A percentile compares a stretch with the other conserved stretches of the same genome.
Conservation (phyloP, 108 stramenopile genomes). For the Skeletonema grethae region DNA sequence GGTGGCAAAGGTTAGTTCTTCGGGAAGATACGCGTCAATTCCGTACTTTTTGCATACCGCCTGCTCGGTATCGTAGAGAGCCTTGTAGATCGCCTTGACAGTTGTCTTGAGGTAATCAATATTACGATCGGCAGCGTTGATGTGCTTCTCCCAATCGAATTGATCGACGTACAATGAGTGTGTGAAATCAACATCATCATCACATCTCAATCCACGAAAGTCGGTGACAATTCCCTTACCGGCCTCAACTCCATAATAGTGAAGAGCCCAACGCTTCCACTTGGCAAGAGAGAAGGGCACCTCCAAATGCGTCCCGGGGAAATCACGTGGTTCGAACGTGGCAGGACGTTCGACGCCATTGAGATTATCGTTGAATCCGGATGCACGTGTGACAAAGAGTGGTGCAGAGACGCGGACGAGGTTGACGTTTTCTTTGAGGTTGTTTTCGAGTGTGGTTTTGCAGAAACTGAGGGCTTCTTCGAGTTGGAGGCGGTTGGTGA, state of each 20-base stretch:
- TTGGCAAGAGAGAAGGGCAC: constrained; percentile 53
- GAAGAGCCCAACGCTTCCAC: constrained; percentile 56
- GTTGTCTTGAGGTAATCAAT: constrained; percentile 42
- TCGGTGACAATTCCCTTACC: constrained; percentile 47
- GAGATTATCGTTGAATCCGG: constrained; percentile 55
- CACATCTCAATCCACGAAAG: constrained; percentile 43
- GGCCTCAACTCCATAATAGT: constrained; percentile 32
- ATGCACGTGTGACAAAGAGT: constrained; percentile 40
- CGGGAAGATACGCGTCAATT: constrained; percentile 23
- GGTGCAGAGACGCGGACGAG: constrained; percentile 48
- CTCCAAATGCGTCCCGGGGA: constrained; percentile 37
- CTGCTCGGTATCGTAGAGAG: constrained; percentile 42
- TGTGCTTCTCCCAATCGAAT: constrained; percentile 48
- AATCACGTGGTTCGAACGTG: constrained; percentile 49
- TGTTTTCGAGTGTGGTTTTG: constrained; percentile 46
- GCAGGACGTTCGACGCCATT: constrained; percentile 46
- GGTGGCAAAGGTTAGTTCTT: constrained; percentile 23
- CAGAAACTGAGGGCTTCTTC: constrained; percentile 37
- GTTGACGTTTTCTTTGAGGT: constrained; percentile 56
- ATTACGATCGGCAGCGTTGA: constrained; percentile 22
- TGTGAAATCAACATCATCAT: constrained; percentile 48
- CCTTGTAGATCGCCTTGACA: constrained; percentile 40
- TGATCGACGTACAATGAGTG: constrained; percentile 49
- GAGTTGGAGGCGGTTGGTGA: constrained; percentile 28
- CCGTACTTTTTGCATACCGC: constrained; percentile 24